Evolutionary conservation across 2,329 filamentous ascomycete genomes (phyloP).

Genomic region (Phoma herbarum): DNA sequence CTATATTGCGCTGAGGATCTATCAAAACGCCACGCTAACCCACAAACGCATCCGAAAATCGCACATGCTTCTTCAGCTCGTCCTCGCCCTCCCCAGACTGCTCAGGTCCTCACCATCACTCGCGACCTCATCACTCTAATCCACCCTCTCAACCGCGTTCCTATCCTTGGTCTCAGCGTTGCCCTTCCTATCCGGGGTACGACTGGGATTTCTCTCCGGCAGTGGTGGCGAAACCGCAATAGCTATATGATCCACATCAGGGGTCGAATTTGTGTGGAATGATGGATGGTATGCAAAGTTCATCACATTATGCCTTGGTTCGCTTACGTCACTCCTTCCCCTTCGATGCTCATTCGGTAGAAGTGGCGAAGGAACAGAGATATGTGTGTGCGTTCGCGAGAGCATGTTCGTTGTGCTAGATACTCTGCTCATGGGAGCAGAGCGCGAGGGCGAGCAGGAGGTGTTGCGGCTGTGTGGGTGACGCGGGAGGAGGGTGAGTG

Average conservation of each 20-base stretch:
- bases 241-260: not conserved
- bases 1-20: too few species aligned
- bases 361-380: not conserved
- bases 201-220: slow-evolving; percentile 1
- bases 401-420: slow-evolving; percentile 4
- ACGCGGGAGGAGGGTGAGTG: slow-evolving; percentile 4
- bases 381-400: not conserved
- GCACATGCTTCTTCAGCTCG: too few species aligned
- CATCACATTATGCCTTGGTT: not conserved
- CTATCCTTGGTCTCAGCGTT: too few species aligned
- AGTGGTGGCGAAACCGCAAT: slow-evolving; percentile 7
- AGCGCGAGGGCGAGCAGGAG: slow-evolving; percentile 9
- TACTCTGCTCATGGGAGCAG: slow-evolving; percentile 11
- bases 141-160: not conserved
- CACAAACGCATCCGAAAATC: not conserved
- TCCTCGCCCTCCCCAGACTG: slow-evolving; percentile 5
- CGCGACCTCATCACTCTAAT: slow-evolving; percentile 2
- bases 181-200: not conserved
- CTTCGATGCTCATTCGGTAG: not conserved
- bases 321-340: not conserved
- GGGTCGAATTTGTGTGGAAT: not conserved
- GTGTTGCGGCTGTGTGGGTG: not conserved
- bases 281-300: slow-evolving; percentile 3
- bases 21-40: not conserved
- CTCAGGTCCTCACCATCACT: slow-evolving; percentile 3